Base-by-base conservation (phyloP, 148 eudicot genomes). In the Chenopodium berlandieri region DNA sequence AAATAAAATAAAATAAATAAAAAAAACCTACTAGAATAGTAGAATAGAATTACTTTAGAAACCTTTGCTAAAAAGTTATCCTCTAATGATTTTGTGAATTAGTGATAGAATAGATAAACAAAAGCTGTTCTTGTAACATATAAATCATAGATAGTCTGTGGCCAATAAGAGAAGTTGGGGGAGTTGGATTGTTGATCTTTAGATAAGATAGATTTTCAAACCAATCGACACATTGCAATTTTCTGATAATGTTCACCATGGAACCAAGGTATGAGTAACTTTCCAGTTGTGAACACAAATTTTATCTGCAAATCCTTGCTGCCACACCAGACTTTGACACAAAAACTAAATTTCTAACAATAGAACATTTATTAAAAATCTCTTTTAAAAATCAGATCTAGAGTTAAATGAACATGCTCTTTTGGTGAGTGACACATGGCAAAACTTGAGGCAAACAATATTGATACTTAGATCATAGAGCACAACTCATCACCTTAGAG, bases 401-500 rank as follows among this genome's bases (percentile, higher is more conserved):
- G 17, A 72, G 37, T 25, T 27, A 48, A 14, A 52, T 72, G 47
- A 23, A 27, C 22, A 50, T 50, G 76, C 44, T 70, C 58, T 70
- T 31, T 20, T 71, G 46, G 58, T 34, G 2, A 52, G 56, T 75
- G 76, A 73, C 63, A 75, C 73, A 69, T 32, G 32, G 52, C n/a
- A 50, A 73, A 81, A 78, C 30, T 47, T 50, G 50, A 27, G 62
- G 40, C 19, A 22, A 78, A 54, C 50, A 58, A 58, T 17, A 19
- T 46, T 4, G 9, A 30, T 63, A 56, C 22, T 56, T 56, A 56
- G 62, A 17, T 56, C 32, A 75, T 65, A 30, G 62, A 66, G 70
- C 40, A 50, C 19, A 78, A 48, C 34, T 52, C 71, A 76, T 88
- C 85, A 96, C 99, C 99, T 96, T 90, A 30, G 93, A 82, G 80